Evolutionary conservation across 1,284 basidiomycete species (phyloP), one percentile per base, ranked within the genome.

Genomic region (Baeospora myosura): DNA sequence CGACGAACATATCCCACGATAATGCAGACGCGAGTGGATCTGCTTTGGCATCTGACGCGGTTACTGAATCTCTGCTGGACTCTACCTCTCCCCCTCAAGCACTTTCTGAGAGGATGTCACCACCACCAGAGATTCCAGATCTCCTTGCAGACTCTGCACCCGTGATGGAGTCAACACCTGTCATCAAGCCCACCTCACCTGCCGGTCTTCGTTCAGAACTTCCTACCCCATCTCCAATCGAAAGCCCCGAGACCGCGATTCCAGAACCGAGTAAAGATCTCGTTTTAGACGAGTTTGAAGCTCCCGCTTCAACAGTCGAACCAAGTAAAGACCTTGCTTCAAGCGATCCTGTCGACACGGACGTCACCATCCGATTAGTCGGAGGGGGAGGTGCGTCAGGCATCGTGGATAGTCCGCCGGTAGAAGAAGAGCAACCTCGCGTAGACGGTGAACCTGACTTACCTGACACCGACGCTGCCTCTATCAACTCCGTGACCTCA

Each of bases 361-460:
- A 64, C 41, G 59, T 63, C 3, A 76, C 76, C 4, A 68, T 82
- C 43, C 71, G 75, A 32, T 58, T 81, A n/a, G 67, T 81, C 12
- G 78, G 76, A 17, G 72, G 69, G 4, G 72, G 71, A 20, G 62
- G 65, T 14, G 51, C 56, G 18, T 54, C 55, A 5, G 72, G 71
- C 25, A 51, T 58, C 20, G 53, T 64, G 26, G 52, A 60, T 12
- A 52, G 57, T 20, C 42, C 50, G 12, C n/a, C n/a, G n/a, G n/a
- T n/a, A n/a, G n/a, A n/a, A n/a, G 48, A 56, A 28, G 51, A 58
- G 8, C 52, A 58, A 12, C 48, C 58, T 20, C 59, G 59, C 29
- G 56, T 57, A 18, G 52, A 49, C 10, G 20, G 30, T 6, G 43
- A 43, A 3, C 49, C 46, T 12, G 47, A 48, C 35, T 11, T 11